Evolutionary conservation across 768 basidiomycete species (phyloP), one percentile per base, ranked within the genome.

Genomic region (Candolleomyces eurysporus): DNA sequence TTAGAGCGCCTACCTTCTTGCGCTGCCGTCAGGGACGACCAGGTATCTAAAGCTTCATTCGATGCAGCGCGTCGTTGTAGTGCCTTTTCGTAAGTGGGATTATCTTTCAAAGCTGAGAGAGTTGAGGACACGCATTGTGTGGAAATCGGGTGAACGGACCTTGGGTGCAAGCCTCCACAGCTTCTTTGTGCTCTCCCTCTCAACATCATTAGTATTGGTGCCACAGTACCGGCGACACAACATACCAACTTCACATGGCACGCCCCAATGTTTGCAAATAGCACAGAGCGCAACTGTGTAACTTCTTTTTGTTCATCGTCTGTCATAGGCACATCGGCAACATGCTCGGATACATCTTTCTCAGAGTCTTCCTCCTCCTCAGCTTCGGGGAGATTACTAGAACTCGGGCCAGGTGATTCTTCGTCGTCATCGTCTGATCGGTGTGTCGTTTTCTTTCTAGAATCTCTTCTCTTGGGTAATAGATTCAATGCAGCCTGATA

Each of bases 251-350:
- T 92, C 5, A 91, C 80, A 69, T 87, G 79, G 67, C 94, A 96
- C 56, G 94, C 95, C 0, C 83, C 94, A 43, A 96, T 86, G 69
- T 98, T 98, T n/a, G 90, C 88, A 70, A 91, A 84, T 65, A 96
- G 71, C 16, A 92, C 79, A 32, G 93, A 86, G 57, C 92, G 82
- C 48, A 56, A 60, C 19, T 30, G 60, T 62, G 40, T 36, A 16
- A 61, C 26, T 43, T 61, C 55, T 9, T 57, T 57, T 13, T 59
- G 62, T 17, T 63, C 58, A 39, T 68, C 61, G 8, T 70, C 68
- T 42, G 31, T 11, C 55, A 59, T 22, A 9, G 22, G 17, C 39
- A 48, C 21, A 32, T 14, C 59, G 13, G 31, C n/a, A 32, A 22
- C 7, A 4, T 21, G 19, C 6, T 51, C 21, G 14, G 46, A 7